Evolutionary conservation across 164 flowering plant genomes (phyloP), one percentile per base, ranked within the genome.

Genomic region (Taxillus chinensis): DNA sequence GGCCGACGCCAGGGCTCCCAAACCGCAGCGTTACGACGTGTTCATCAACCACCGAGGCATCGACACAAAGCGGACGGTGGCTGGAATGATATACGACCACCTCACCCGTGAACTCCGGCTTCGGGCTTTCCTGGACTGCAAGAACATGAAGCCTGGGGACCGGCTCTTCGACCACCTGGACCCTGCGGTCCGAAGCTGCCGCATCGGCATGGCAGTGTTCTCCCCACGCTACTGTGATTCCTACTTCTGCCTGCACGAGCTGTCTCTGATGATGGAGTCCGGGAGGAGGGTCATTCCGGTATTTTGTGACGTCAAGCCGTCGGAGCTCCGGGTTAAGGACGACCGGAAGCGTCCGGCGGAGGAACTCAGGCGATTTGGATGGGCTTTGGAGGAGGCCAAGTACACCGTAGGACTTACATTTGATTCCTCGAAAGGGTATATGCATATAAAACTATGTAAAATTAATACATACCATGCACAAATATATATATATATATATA

Each of bases 131-230:
- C 58, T 84, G 67, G 92, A 86, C 59, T 77, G 68, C 76, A 77
- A 68, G 72, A 80, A 55, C 75, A 81, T 84, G 92, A 80, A 73
- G 62, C 86, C 92, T 3, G 92, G 92, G 0, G 92, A 86, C 57
- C 69, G 62, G 61, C 48, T 87, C 53, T 83, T 76, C 56, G 79
- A 78, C 3, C 67, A 76, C 6, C 81, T 86, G 7, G 68, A 77
- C 45, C 9, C 65, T 1, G 92, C 73, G 3, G 77, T 86, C 5
- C 52, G 43, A 0, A 58, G 60, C 0, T 77, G 86, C 55, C 75
- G 76, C 52, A 62, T 87, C 3, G 90, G 84, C 1, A 65, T 87
- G 3, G 80, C 84, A 0, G 78, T 87, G 4, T 83, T 87, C 55
- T 87, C 93, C 3, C 90, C 88, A 0, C 67, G 69, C 2, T 87